These are phyloP conservation scores for Chalciporus sp. DNA, from an alignment of 1,284 basidiomycete genomes.

Conservation along the genomic window DNA sequence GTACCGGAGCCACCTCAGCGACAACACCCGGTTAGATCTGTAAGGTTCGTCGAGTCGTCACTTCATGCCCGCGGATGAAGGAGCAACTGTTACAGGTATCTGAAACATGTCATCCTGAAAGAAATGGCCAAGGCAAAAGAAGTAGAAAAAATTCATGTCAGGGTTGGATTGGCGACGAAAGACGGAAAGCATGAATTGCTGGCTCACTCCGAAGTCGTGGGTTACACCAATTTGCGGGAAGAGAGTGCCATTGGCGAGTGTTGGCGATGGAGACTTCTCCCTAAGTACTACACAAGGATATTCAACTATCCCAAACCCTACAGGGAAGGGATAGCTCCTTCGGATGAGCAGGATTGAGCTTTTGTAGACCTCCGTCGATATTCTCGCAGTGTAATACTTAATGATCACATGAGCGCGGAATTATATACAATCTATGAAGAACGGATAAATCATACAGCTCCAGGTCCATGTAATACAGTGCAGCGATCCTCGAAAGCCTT, in stretches of 20 bases:
- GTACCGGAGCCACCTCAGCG: constrained; percentile 7
- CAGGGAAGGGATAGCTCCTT: neutral
- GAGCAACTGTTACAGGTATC: constrained; percentile 1
- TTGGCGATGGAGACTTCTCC: neutral
- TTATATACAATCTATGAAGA: neutral
- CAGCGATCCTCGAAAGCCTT: constrained; percentile 90
- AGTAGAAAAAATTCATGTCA: constrained; percentile 7
- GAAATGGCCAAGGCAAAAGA: constrained; percentile 9
- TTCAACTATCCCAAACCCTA: neutral
- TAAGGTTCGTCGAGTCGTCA: neutral
- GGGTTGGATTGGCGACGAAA: neutral
- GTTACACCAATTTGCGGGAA: neutral
- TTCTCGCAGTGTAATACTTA: neutral
- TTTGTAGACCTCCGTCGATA: neutral
- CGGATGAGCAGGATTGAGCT: neutral
- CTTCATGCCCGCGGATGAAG: neutral
- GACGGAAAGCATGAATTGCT: constrained; percentile 3
- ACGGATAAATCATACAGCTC: constrained; percentile 13
- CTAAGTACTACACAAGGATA: neutral
- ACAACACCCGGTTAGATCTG: constrained; percentile 10
- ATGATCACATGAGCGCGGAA: neutral
- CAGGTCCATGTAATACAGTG: constrained; percentile 62
- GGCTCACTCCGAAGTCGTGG: neutral
- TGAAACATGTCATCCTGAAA: constrained; percentile 9
- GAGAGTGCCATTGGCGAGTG: neutral